Percentiles rank a stretch among this genome's conserved stretches.
Evolutionary conservation across 345 rosid species (phyloP).

Genomic region (Linum lewisii): DNA sequence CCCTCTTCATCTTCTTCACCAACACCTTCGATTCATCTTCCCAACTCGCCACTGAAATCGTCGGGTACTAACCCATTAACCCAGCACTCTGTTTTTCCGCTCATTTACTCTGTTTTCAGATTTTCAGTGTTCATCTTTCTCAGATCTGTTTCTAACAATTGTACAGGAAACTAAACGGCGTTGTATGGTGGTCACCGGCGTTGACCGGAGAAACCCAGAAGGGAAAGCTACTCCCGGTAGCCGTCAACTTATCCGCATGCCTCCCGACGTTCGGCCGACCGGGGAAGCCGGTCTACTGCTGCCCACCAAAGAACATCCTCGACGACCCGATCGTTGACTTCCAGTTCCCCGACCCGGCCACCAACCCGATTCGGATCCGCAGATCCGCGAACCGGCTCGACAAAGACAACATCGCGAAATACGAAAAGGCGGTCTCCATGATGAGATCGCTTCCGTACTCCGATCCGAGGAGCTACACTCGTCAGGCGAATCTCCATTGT

Average conservation of each 20-base stretch:
- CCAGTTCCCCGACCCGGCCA: slow-evolving; percentile 6
- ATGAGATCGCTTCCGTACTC: not conserved
- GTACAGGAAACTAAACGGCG: not conserved
- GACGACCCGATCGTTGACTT: not conserved
- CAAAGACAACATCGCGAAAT: not conserved
- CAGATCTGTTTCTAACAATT: not conserved
- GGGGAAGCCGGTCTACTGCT: not conserved
- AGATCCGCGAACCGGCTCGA: not conserved
- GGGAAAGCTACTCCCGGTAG: not conserved
- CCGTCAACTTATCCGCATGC: not conserved
- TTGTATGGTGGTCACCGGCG: not conserved
- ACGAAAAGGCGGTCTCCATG: not conserved
- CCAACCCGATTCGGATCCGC: not conserved
- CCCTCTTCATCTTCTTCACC: not conserved
- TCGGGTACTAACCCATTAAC: not conserved
- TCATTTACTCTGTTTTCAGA: too few species aligned
- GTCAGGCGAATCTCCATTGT: not conserved
- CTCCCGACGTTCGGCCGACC: slow-evolving; percentile 1
- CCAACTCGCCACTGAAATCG: not conserved
- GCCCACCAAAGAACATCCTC: not conserved
- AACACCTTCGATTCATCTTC: not conserved
- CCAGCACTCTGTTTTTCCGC: not conserved
- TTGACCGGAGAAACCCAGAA: not conserved
- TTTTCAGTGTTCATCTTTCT: too few species aligned
- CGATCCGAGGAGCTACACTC: slow-evolving; percentile 1